Evolutionary conservation across 176 grass and related monocot genomes (phyloP).

Genomic region (Raddia distichophylla): DNA sequence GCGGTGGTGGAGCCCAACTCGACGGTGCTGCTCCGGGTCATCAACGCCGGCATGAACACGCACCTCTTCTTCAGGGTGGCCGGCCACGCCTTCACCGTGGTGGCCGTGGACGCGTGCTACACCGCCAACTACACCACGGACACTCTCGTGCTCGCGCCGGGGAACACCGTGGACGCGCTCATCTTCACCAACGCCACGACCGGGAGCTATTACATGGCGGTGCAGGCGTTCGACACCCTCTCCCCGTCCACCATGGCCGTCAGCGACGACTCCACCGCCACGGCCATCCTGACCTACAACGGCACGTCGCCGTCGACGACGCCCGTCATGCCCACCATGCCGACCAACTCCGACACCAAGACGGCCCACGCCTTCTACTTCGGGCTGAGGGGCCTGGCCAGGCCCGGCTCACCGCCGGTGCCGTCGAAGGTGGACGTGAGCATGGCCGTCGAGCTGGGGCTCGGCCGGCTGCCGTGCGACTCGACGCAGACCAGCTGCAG

Average conservation of each 20-base stretch:
- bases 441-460: conserved; percentile 58
- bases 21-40: conserved; percentile 62
- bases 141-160: conserved; percentile 72
- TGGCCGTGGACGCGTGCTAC: conserved; percentile 75
- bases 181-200: conserved; percentile 51
- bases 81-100: conserved; percentile 76
- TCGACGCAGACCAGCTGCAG: conserved; percentile 50
- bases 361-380: conserved; percentile 57
- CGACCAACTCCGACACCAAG: conserved; percentile 42
- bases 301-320: conserved; percentile 11
- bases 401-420: conserved; percentile 38
- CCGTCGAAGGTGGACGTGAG: conserved; percentile 57
- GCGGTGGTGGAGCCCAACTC: conserved; percentile 56
- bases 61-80: conserved; percentile 85
- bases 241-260: conserved; percentile 13
- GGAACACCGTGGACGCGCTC: conserved; percentile 82
- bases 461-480: conserved; percentile 57
- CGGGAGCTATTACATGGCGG: conserved; percentile 76
- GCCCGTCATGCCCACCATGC: conserved; percentile 53
- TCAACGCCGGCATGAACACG: conserved; percentile 76
- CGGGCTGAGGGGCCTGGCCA: conserved; percentile 44
- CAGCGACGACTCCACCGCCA: conserved; percentile 39
- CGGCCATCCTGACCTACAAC: conserved; percentile 69
- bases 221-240: conserved; percentile 45
- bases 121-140: conserved; percentile 68